phyloP scores from a whole-genome alignment of 495 filamentous ascomycete genomes.

The Monascus purpureus region DNA sequence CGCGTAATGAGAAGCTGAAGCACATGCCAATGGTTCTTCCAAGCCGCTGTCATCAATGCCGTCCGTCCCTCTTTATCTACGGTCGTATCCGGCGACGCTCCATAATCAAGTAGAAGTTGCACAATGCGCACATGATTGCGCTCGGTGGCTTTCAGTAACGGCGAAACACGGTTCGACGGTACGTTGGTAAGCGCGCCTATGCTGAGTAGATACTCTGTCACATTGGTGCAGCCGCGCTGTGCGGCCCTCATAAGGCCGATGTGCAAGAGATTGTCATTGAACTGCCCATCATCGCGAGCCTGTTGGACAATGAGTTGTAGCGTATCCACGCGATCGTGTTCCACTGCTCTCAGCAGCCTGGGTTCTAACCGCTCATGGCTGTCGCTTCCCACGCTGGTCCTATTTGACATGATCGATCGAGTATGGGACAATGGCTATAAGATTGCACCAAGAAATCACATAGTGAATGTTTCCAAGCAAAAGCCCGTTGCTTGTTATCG shows the following conservation, averaged over 20 bases:
- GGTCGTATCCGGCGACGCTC: conserved; percentile 25
- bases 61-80: conserved; percentile 36
- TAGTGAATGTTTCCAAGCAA: no score
- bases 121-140: conserved; percentile 33
- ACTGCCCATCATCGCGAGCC: conserved; percentile 27
- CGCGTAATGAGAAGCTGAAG: conserved; percentile 33
- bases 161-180: conserved; percentile 23
- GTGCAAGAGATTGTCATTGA: conserved; percentile 36
- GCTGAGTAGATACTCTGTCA: conserved; percentile 31
- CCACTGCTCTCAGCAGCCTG: conserved; percentile 36
- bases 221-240: conserved; percentile 28
- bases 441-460: conserved; percentile 3
- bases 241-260: conserved; percentile 36
- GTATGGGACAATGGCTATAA: conserved; percentile 2
- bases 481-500: no score
- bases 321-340: conserved; percentile 24
- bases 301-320: conserved; percentile 23
- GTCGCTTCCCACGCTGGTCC: conserved; percentile 27
- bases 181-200: conserved; percentile 32
- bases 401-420: conserved; percentile 16
- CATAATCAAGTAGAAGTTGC: conserved; percentile 27
- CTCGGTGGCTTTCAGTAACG: conserved; percentile 37
- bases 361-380: conserved; percentile 37
- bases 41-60: conserved; percentile 45
- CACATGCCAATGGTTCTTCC: conserved; percentile 38